Conservation (phyloP, 1,284 basidiomycete species). For the Ganoderma lingzhi region DNA sequence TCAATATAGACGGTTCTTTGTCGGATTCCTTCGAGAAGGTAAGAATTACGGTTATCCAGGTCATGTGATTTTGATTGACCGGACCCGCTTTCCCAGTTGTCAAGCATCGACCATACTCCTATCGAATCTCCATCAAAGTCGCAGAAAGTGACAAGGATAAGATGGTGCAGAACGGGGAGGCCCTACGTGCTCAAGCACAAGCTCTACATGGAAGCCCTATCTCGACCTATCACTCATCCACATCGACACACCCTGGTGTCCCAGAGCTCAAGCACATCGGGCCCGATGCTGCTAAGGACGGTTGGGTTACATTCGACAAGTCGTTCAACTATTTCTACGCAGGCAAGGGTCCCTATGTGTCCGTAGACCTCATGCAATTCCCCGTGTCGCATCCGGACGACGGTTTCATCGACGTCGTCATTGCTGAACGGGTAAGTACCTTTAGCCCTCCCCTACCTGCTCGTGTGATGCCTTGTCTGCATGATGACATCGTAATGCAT, state of each 20-base stretch:
- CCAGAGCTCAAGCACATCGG: constrained; percentile 54
- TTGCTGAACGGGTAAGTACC: constrained; percentile 67
- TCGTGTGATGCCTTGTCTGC: neutral
- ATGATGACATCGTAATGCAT: constrained; percentile 2
- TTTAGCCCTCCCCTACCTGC: constrained; percentile 13
- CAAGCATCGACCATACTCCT: constrained; percentile 71
- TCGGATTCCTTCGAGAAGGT: constrained; percentile 83
- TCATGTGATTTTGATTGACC: neutral
- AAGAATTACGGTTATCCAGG: constrained; percentile 34
- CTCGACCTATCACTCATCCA: neutral
- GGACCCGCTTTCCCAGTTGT: constrained; percentile 53
- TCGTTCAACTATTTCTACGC: constrained; percentile 78
- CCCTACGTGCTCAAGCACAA: constrained; percentile 30
- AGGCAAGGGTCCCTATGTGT: constrained; percentile 75
- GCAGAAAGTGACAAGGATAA: constrained; percentile 76
- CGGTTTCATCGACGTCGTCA: constrained; percentile 82
- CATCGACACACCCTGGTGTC: constrained; percentile 34
- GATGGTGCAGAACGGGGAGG: constrained; percentile 59
- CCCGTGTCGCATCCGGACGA: constrained; percentile 83
- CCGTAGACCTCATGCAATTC: constrained; percentile 84
- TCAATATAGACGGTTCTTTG: constrained; percentile 73
- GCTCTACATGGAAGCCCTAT: constrained; percentile 22
- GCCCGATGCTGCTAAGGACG: constrained; percentile 52
- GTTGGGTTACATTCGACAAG: constrained; percentile 77
- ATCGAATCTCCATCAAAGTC: constrained; percentile 77